phyloP scores from a whole-genome alignment of 2,329 filamentous ascomycete species.

The Colletotrichum destructivum region DNA sequence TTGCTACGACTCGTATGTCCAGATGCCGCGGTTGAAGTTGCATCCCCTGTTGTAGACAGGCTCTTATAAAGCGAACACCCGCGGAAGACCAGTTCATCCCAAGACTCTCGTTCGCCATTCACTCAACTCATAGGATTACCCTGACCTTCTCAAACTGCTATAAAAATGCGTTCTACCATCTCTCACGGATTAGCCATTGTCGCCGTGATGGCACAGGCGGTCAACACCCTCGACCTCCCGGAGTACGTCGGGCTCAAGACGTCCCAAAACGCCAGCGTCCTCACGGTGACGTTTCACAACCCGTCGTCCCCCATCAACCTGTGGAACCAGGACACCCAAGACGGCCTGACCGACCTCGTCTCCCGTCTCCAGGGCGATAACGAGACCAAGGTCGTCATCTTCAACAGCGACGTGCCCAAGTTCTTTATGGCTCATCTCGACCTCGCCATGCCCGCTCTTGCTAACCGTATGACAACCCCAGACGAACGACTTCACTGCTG shows the following conservation, averaged over 20 bases:
- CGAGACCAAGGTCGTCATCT: neutral
- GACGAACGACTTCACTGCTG: neutral
- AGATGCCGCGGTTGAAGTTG: too few relatives aligned
- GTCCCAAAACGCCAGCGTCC: neutral
- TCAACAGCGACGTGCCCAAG: neutral
- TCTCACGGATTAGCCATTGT: too few relatives aligned
- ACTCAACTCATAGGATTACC: too few relatives aligned
- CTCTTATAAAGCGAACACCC: too few relatives aligned
- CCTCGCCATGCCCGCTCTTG: neutral
- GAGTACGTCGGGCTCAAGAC: neutral
- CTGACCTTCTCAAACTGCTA: too few relatives aligned
- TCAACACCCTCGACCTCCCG: neutral
- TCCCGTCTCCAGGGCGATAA: neutral
- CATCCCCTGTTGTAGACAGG: too few relatives aligned
- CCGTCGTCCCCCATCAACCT: neutral
- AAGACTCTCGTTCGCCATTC: too few relatives aligned
- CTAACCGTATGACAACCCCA: neutral
- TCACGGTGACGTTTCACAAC: neutral
- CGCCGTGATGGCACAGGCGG: too few relatives aligned
- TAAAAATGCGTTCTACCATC: too few relatives aligned
- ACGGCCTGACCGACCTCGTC: neutral
- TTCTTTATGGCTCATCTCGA: constrained; percentile 2
- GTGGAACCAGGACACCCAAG: neutral
- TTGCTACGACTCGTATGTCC: too few relatives aligned
- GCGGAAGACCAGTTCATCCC: too few relatives aligned